A percentile compares a stretch with the other conserved stretches of the same genome.
These are phyloP conservation scores for Mrakia frigida DNA, from an alignment of 768 basidiomycete species.

Conservation along the genomic window DNA sequence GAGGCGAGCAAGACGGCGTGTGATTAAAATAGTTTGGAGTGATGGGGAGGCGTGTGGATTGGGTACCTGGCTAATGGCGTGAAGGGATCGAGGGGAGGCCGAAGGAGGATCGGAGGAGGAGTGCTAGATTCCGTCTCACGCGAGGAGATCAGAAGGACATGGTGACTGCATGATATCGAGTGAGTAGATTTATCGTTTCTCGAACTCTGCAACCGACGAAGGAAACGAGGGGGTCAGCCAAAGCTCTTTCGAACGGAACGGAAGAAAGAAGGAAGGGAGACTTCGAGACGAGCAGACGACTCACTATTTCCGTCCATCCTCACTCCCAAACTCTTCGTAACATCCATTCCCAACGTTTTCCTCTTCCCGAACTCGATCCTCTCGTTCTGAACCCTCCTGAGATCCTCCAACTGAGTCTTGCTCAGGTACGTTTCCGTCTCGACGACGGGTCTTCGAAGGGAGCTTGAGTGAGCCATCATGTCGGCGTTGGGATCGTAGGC, in stretches of 20 bases:
- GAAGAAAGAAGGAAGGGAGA: no score
- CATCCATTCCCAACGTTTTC: slow-evolving; percentile 69
- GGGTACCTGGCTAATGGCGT: no score
- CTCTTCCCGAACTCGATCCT: slow-evolving; percentile 60
- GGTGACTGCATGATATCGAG: background rate
- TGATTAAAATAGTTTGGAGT: background rate
- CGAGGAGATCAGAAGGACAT: background rate
- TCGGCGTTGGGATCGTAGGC: slow-evolving; percentile 78
- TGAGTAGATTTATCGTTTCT: background rate
- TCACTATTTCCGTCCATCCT: slow-evolving; percentile 58
- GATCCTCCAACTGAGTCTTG: slow-evolving; percentile 71
- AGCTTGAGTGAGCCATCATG: slow-evolving; percentile 65
- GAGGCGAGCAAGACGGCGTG: no score
- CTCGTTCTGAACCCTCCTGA: slow-evolving; percentile 78
- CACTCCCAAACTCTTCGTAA: slow-evolving; percentile 77
- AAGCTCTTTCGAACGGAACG: background rate
- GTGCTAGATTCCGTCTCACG: background rate
- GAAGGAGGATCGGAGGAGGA: background rate
- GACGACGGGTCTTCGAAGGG: slow-evolving; percentile 61
- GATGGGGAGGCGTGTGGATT: background rate
- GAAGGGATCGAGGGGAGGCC: background rate
- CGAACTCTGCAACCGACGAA: background rate
- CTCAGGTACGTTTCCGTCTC: slow-evolving; percentile 71
- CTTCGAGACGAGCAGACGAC: background rate
- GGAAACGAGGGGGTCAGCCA: background rate